Base-by-base conservation (phyloP, 306 rosid species). In the Lotus japonicus region DNA sequence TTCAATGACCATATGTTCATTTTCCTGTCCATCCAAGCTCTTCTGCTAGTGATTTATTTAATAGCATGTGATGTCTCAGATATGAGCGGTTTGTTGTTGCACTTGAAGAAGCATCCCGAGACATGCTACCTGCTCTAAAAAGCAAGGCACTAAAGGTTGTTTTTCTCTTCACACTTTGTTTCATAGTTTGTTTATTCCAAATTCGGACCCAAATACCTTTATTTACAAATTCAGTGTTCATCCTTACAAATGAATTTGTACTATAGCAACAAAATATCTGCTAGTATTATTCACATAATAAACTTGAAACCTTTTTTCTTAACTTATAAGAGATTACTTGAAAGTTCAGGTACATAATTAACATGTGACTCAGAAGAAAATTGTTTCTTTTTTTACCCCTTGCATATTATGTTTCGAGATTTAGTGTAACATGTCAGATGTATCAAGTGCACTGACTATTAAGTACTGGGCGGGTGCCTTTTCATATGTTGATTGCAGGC, bases 81-180 rank as follows among this genome's bases (percentile, higher is more conserved):
- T 94, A 94, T 72, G 97, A 94, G 64, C 82, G 96, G n/a, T 94
- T 86, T 84, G 70, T 88, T 81, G 57, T 77, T 71, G 89, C 95
- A 31, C 96, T 94, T 18, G 99, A 94, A 85, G 99, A 90, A 86
- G 97, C 99, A 66, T 94, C 99, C 41, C 79, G 88, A 79, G 99
- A 94, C 80, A 83, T 86, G 88, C 86, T 94, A 68, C 91, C 99
- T 58, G 84, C 86, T 66, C 82, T 94, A 0, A 94, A 90, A 82
- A 72, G 60, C 81, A 94, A 90, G 85, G 88, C 99, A 64, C 55
- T 88, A 81, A 94, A 85, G 99, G 99, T 94, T 70, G 50, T 79
- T 60, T 18, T 64, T 79, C 54, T 42, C 16, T 18, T 67, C 51
- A 50, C 19, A 51, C 61, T 73, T 69, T 15, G 2, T 42, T 33